These are phyloP conservation scores for Ustulina deusta DNA, from an alignment of 2,329 filamentous ascomycete species.

Conservation along the genomic window DNA sequence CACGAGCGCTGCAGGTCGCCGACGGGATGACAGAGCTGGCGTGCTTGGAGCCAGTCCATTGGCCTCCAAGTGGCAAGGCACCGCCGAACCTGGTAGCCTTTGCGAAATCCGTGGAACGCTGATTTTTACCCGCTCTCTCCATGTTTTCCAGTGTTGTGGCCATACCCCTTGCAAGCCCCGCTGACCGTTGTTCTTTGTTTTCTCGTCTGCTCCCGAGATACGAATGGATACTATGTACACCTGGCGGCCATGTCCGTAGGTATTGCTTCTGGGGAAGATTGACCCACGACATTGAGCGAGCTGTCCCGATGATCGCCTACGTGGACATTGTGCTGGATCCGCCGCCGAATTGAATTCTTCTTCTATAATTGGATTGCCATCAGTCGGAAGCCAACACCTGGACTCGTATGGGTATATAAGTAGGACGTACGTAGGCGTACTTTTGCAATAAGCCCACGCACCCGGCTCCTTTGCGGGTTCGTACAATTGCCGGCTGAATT, in stretches of 20 bases:
- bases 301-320: slow-evolving; percentile 27
- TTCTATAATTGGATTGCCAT: slow-evolving; percentile 19
- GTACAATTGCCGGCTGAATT: slow-evolving; percentile 33
- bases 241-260: slow-evolving; percentile 10
- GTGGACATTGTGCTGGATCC: slow-evolving; percentile 21
- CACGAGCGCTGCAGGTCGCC: slow-evolving; percentile 45
- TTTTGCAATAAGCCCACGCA: slow-evolving; percentile 14
- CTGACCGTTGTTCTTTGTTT: slow-evolving; percentile 4
- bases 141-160: background rate
- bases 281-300: slow-evolving; percentile 4
- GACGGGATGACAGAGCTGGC: slow-evolving; percentile 36
- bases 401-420: slow-evolving; percentile 8
- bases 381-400: slow-evolving; percentile 10
- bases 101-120: slow-evolving; percentile 23
- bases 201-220: slow-evolving; percentile 24
- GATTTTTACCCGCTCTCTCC: background rate
- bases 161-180: slow-evolving; percentile 29
- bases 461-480: slow-evolving; percentile 13
- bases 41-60: slow-evolving; percentile 37
- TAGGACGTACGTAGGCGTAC: slow-evolving; percentile 8
- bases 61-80: slow-evolving; percentile 35
- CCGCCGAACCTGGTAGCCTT: slow-evolving; percentile 5
- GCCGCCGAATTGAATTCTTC: slow-evolving; percentile 8
- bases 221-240: slow-evolving; percentile 1
- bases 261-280: slow-evolving; percentile 15